phyloP scores from a whole-genome alignment of 2,329 filamentous ascomycete species.

The Aschersonia sp. region DNA sequence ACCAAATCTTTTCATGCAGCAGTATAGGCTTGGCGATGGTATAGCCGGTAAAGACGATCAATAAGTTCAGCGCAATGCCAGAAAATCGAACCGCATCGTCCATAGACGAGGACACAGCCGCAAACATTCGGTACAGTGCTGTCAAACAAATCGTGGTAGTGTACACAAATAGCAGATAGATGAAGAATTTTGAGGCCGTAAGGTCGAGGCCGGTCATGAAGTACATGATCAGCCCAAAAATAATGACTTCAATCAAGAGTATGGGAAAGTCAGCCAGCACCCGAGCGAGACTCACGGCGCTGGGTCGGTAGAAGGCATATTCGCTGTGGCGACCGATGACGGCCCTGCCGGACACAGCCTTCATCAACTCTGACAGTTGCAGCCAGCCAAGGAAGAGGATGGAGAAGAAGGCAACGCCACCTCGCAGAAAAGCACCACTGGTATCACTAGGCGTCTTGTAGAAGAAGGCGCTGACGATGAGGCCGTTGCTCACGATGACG shows the following conservation, averaged over 20 bases:
- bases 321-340: slow-evolving; percentile 25
- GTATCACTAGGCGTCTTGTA: slow-evolving; percentile 49
- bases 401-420: slow-evolving; percentile 36
- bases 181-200: slow-evolving; percentile 28
- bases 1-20: slow-evolving; percentile 45
- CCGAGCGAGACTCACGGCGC: slow-evolving; percentile 18
- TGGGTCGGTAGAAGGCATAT: slow-evolving; percentile 24
- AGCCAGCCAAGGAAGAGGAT: slow-evolving; percentile 28
- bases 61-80: slow-evolving; percentile 38
- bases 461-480: slow-evolving; percentile 70
- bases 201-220: slow-evolving; percentile 27
- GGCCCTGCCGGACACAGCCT: slow-evolving; percentile 20
- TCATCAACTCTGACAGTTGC: slow-evolving; percentile 18
- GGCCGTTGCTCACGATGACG: slow-evolving; percentile 56
- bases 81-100: slow-evolving; percentile 20
- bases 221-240: slow-evolving; percentile 23
- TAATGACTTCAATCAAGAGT: slow-evolving; percentile 23
- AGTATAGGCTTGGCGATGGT: slow-evolving; percentile 28
- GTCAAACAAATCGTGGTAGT: slow-evolving; percentile 46
- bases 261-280: slow-evolving; percentile 28
- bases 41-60: slow-evolving; percentile 33
- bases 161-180: slow-evolving; percentile 30
- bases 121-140: slow-evolving; percentile 38
- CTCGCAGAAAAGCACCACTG: slow-evolving; percentile 43
- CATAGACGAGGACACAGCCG: slow-evolving; percentile 2